A percentile compares a stretch with the other conserved stretches of the same genome.
Evolutionary conservation across 768 basidiomycete genomes (phyloP).

Genomic region (Boletus huronensis): DNA sequence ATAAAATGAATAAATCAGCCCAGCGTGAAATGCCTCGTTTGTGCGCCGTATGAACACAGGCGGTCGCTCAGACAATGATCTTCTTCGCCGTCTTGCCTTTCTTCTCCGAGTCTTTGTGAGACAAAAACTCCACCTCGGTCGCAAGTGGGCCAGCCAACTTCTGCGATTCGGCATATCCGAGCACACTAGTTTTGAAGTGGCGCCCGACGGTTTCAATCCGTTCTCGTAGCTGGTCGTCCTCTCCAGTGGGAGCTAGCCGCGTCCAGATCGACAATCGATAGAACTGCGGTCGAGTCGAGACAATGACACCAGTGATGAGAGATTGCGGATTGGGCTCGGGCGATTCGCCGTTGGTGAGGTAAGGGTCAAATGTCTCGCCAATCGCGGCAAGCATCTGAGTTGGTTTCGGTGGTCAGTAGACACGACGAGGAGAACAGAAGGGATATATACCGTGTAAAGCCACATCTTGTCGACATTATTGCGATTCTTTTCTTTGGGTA

Average conservation of each 20-base stretch:
- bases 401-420: slow-evolving; percentile 1
- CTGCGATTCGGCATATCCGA: slow-evolving; percentile 74
- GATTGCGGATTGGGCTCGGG: slow-evolving; percentile 47
- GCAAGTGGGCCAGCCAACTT: slow-evolving; percentile 82
- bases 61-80: slow-evolving; percentile 54
- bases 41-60: slow-evolving; percentile 15
- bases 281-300: slow-evolving; percentile 91
- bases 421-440: not conserved
- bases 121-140: slow-evolving; percentile 92
- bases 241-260: slow-evolving; percentile 62
- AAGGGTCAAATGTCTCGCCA: slow-evolving; percentile 96
- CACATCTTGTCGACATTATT: slow-evolving; percentile 88
- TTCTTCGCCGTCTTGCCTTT: slow-evolving; percentile 84
- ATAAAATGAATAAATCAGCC: slow-evolving; percentile 33
- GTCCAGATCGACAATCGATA: slow-evolving; percentile 99
- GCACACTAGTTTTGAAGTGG: slow-evolving; percentile 89
- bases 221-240: slow-evolving; percentile 62
- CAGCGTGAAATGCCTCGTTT: slow-evolving; percentile 14
- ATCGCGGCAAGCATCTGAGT: slow-evolving; percentile 97
- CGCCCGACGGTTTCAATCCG: slow-evolving; percentile 81
- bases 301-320: slow-evolving; percentile 90
- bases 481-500: slow-evolving; percentile 93
- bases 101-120: slow-evolving; percentile 94
- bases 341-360: slow-evolving; percentile 49
- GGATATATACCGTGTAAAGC: slow-evolving; percentile 81